A percentile compares a stretch with the other conserved stretches of the same genome.
Conservation (phyloP, 2,329 filamentous ascomycete genomes). For the Achaetomium macrosporum region DNA sequence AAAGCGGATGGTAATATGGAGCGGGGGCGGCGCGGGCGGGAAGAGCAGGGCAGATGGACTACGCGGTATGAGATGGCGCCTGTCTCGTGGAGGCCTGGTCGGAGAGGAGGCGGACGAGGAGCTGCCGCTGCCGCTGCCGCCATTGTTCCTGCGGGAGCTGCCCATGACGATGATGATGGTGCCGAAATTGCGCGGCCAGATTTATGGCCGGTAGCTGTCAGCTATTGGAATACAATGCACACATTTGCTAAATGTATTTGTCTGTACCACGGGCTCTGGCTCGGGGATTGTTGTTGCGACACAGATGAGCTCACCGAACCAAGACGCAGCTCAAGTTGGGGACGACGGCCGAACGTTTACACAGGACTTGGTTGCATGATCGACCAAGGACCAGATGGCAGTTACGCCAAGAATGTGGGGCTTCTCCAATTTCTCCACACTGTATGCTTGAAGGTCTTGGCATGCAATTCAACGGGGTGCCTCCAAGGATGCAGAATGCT, state of each 20-base stretch:
- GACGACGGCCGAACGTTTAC: no score
- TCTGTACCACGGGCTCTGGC: no score
- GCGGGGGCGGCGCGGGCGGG: conserved; percentile 33
- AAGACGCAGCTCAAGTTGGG: not conserved
- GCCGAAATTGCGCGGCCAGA: not conserved
- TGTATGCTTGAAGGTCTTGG: not conserved
- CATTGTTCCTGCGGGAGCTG: conserved; percentile 11
- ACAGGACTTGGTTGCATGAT: no score
- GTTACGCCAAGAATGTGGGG: not conserved
- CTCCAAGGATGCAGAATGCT: no score
- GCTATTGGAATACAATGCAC: not conserved
- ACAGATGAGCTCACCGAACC: not conserved
- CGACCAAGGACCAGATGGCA: no score
- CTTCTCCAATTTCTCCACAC: conserved; percentile 4
- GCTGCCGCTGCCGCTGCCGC: conserved; percentile 2
- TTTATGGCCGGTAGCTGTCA: not conserved
- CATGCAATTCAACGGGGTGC: conserved; percentile 10
- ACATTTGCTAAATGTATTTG: no score
- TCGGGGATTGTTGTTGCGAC: no score
- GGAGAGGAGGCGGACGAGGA: conserved; percentile 16
- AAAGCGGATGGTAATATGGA: conserved; percentile 86
- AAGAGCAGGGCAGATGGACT: conserved; percentile 14
- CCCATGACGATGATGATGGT: conserved; percentile 5
- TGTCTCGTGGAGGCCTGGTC: conserved; percentile 1
- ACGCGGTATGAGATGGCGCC: conserved; percentile 9